These are phyloP conservation scores for Durusdinium trenchii DNA, from an alignment of 73 alveolate species.

Conservation along the genomic window DNA sequence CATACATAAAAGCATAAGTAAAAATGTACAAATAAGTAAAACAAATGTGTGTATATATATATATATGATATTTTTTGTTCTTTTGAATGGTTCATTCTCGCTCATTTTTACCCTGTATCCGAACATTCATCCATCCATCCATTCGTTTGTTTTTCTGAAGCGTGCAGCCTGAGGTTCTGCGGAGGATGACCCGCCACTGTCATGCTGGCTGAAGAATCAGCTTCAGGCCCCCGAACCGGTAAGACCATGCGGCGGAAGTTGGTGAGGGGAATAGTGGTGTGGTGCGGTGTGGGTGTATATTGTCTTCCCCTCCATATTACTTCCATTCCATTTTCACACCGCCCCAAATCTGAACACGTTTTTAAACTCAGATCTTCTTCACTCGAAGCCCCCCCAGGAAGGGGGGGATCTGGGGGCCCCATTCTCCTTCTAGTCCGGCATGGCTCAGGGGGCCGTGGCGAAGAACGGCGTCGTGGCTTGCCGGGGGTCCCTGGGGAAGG, in stretches of 20 bases:
- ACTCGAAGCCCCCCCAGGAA: too few species aligned
- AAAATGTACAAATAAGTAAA: too few species aligned
- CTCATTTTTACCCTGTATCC: background rate
- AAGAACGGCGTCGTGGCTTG: conserved; percentile 86
- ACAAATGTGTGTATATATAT: background rate
- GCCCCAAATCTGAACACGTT: too few species aligned
- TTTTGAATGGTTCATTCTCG: background rate
- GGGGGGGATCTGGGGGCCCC: too few species aligned
- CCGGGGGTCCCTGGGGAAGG: conserved; percentile 7
- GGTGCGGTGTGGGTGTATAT: background rate
- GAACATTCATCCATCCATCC: background rate
- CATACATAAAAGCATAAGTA: too few species aligned
- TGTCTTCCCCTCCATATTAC: background rate
- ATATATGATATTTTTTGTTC: background rate
- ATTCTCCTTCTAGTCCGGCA: background rate
- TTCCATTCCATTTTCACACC: background rate
- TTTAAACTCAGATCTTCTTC: too few species aligned
- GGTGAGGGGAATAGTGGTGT: background rate
- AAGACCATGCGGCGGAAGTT: background rate
- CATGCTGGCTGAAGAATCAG: conserved; percentile 50
- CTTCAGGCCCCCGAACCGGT: background rate
- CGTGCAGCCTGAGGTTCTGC: conserved; percentile 13
- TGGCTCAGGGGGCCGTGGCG: background rate
- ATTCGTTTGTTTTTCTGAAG: background rate
- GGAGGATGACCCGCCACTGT: conserved; percentile 50